These are phyloP conservation scores for Phialophora verrucosa DNA, from an alignment of 2,329 filamentous ascomycete genomes.

Conservation along the genomic window DNA sequence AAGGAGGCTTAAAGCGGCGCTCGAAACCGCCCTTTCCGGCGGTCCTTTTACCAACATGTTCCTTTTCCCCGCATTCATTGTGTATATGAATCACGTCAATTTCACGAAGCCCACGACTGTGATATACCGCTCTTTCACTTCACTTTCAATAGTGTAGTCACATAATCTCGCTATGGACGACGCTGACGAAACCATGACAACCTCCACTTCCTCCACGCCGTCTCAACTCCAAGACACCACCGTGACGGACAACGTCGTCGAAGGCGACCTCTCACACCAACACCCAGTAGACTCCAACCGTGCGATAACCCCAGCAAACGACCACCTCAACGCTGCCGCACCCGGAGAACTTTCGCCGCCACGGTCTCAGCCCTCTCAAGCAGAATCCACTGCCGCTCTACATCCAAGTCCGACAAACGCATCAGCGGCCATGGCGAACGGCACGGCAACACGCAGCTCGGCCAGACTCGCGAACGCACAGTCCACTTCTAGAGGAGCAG, in stretches of 20 bases:
- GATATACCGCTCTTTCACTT: too few relatives aligned
- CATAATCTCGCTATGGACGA: slow-evolving; percentile 30
- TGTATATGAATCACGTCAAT: too few relatives aligned
- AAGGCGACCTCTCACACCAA: slow-evolving; percentile 17
- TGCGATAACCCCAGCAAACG: slow-evolving; percentile 37
- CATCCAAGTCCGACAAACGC: slow-evolving; percentile 9
- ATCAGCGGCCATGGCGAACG: slow-evolving; percentile 22
- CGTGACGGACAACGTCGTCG: slow-evolving; percentile 22
- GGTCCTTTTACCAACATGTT: too few relatives aligned
- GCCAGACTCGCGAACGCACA: slow-evolving; percentile 5
- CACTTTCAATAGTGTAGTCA: not conserved
- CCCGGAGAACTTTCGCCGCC: slow-evolving; percentile 41
- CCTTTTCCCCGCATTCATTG: too few relatives aligned
- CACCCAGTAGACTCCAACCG: slow-evolving; percentile 18
- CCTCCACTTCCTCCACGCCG: slow-evolving; percentile 35
- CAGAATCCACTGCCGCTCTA: not conserved
- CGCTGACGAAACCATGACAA: slow-evolving; percentile 38
- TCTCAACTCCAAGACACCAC: slow-evolving; percentile 22
- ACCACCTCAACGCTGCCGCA: slow-evolving; percentile 40
- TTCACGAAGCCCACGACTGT: too few relatives aligned
- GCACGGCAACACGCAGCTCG: slow-evolving; percentile 21
- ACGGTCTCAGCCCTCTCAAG: slow-evolving; percentile 21
- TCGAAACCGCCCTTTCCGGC: too few relatives aligned
- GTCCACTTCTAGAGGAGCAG: not conserved
- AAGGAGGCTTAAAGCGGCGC: too few relatives aligned